Evolutionary conservation across 768 basidiomycete species (phyloP).

Genomic region (Russula compacta): DNA sequence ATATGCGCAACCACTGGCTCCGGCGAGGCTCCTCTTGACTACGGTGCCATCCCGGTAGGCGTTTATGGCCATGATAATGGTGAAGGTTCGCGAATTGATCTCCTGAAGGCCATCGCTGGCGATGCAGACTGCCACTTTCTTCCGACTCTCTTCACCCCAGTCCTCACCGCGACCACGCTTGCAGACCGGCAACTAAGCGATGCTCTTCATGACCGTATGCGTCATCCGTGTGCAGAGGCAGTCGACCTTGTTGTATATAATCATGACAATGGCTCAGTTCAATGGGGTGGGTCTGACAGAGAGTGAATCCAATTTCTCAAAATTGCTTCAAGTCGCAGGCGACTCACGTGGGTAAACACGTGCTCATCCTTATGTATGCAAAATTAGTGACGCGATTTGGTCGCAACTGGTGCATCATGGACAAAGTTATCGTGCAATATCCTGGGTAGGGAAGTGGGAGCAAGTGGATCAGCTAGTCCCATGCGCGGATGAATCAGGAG

Average conservation of each 20-base stretch:
- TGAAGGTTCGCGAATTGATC: constrained; percentile 76
- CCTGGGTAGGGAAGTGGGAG: constrained; percentile 27
- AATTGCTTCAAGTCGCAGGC: no score
- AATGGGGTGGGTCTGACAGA: constrained; percentile 86
- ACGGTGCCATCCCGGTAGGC: constrained; percentile 91
- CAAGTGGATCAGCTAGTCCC: no score
- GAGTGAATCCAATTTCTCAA: constrained; percentile 70
- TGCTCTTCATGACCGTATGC: constrained; percentile 94
- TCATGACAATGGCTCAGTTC: constrained; percentile 96
- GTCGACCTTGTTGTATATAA: constrained; percentile 95
- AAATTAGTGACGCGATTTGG: constrained; percentile 79
- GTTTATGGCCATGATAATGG: constrained; percentile 87
- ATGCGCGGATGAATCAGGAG: no score
- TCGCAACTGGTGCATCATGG: constrained; percentile 79
- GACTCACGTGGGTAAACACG: constrained; percentile 92
- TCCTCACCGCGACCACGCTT: constrained; percentile 81
- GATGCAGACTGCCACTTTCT: constrained; percentile 92
- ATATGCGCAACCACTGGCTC: constrained; percentile 83
- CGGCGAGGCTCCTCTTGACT: constrained; percentile 34
- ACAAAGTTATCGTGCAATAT: constrained; percentile 93
- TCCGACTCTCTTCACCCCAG: constrained; percentile 97
- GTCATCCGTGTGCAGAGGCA: constrained; percentile 85
- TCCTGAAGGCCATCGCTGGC: constrained; percentile 81
- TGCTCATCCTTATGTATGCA: constrained; percentile 69
- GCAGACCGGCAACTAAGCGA: constrained; percentile 62